Evolutionary conservation across 108 stramenopile species (phyloP).

Genomic region (Seminavis robusta): DNA sequence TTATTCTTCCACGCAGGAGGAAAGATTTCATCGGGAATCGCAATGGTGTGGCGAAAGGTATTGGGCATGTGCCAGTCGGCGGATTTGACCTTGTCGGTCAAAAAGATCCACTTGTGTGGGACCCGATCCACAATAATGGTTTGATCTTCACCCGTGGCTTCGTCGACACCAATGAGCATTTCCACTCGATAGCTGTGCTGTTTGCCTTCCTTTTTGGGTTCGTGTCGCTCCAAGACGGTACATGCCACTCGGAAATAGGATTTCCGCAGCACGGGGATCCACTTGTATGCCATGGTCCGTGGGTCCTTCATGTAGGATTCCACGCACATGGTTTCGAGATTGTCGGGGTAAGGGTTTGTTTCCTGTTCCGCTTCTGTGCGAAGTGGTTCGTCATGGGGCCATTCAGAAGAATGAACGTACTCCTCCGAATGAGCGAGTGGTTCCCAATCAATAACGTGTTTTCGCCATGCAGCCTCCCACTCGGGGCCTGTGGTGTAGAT

Average conservation of each 20-base stretch:
- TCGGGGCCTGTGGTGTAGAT: slow-evolving; percentile 1
- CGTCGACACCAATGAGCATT: neutral
- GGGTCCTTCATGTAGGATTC: slow-evolving; percentile 9
- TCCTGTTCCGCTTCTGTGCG: slow-evolving; percentile 25
- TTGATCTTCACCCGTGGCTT: neutral
- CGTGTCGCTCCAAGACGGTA: slow-evolving; percentile 15
- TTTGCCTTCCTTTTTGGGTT: neutral
- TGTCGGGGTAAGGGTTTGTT: slow-evolving; percentile 42
- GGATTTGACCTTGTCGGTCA: slow-evolving; percentile 33
- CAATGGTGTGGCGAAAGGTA: slow-evolving; percentile 53
- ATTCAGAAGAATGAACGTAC: slow-evolving; percentile 51
- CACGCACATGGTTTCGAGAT: slow-evolving; percentile 33
- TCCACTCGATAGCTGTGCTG: slow-evolving; percentile 5
- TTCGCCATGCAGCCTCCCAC: slow-evolving; percentile 38
- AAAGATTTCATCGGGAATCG: slow-evolving; percentile 48
- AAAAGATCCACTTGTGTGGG: slow-evolving; percentile 13
- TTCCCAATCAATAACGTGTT: slow-evolving; percentile 27
- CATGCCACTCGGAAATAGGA: slow-evolving; percentile 15
- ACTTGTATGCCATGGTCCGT: slow-evolving; percentile 1
- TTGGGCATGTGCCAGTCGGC: slow-evolving; percentile 43
- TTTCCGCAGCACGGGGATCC: slow-evolving; percentile 4
- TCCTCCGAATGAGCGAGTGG: slow-evolving; percentile 35
- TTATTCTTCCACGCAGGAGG: slow-evolving; percentile 45
- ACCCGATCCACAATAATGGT: slow-evolving; percentile 14
- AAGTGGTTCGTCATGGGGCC: slow-evolving; percentile 14